phyloP scores from a whole-genome alignment of 331 rosid genomes.

The Malus hybrid region DNA sequence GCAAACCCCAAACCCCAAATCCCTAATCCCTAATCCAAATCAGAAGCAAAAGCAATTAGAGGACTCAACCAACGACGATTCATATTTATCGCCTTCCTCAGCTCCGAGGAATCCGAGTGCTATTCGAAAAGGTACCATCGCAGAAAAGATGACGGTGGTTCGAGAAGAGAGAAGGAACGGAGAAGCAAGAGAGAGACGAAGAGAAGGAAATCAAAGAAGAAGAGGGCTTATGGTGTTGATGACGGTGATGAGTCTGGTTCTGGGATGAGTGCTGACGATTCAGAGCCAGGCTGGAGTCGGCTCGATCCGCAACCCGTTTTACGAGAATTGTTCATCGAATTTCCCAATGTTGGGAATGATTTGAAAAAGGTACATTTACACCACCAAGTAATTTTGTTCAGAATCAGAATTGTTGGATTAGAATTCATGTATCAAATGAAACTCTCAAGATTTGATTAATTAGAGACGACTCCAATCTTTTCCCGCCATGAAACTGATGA shows the following conservation, averaged over 20 bases:
- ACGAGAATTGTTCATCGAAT: conserved; percentile 45
- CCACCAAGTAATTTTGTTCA: no score
- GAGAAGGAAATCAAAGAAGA: conserved; percentile 31
- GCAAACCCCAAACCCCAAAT: no score
- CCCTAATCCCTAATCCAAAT: neutral
- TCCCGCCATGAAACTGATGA: no score
- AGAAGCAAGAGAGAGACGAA: conserved; percentile 26
- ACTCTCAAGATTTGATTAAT: no score
- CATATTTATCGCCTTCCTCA: conserved; percentile 32
- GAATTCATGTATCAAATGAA: neutral
- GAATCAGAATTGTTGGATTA: neutral
- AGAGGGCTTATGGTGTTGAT: conserved; percentile 26
- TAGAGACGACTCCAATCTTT: no score
- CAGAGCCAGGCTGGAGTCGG: conserved; percentile 19
- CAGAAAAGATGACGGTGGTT: conserved; percentile 30
- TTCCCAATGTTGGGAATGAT: conserved; percentile 52
- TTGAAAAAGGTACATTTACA: neutral
- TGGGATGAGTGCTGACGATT: conserved; percentile 15
- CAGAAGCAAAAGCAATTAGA: conserved; percentile 22
- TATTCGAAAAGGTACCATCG: conserved; percentile 43
- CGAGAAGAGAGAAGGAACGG: conserved; percentile 47
- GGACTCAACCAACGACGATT: conserved; percentile 18
- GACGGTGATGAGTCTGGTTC: conserved; percentile 9
- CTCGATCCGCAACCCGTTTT: conserved; percentile 40
- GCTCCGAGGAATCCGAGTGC: conserved; percentile 40